These are phyloP conservation scores for Suhomyces bribrorum DNA, from an alignment of 1,139 yeast genomes.

Conservation along the genomic window DNA sequence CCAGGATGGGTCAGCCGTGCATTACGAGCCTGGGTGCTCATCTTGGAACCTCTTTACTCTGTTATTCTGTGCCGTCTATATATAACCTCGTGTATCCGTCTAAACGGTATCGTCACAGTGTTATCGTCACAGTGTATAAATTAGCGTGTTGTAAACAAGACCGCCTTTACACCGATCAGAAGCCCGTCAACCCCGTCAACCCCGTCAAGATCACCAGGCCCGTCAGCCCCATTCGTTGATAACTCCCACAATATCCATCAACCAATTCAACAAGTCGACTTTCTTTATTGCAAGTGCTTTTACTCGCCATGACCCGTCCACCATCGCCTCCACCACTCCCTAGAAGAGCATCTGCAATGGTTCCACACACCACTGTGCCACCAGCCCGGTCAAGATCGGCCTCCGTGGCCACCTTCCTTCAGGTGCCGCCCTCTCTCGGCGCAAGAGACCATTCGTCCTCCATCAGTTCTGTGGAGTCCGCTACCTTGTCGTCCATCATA, in stretches of 20 bases:
- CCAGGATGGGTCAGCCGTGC: background rate
- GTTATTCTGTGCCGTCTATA: no score
- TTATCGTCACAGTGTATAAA: background rate
- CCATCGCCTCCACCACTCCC: constrained; percentile 7
- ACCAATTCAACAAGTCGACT: no score
- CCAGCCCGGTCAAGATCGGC: constrained; percentile 10
- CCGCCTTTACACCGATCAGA: no score
- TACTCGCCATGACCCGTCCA: background rate
- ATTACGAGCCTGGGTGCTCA: background rate
- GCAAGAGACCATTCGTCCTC: constrained; percentile 22
- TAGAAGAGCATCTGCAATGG: constrained; percentile 6
- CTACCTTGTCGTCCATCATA: constrained; percentile 16
- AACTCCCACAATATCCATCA: no score
- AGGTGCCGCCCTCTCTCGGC: constrained; percentile 12
- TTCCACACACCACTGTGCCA: background rate
- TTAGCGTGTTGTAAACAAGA: background rate
- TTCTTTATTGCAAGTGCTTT: background rate
- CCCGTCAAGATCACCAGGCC: background rate
- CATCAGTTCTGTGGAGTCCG: constrained; percentile 18
- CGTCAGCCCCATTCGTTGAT: background rate
- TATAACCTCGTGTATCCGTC: background rate
- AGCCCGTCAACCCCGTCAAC: background rate
- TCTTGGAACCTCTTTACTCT: no score
- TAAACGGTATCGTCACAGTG: background rate
- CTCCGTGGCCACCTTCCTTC: constrained; percentile 4